Conservation (phyloP, 306 rosid genomes). For the Trifolium fragiferum region DNA sequence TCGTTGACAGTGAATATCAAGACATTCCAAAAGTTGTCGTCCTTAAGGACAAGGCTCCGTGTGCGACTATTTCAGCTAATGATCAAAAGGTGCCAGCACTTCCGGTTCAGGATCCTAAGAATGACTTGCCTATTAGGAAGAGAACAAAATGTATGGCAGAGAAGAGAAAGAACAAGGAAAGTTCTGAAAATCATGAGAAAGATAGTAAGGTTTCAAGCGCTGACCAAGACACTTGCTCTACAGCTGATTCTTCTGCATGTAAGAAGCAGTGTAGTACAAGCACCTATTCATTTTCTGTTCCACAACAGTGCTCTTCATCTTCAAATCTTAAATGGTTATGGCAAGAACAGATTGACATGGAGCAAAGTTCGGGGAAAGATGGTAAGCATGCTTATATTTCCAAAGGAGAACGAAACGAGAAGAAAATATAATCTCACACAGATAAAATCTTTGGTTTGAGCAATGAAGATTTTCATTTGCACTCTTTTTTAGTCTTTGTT, state of each 20-base stretch:
- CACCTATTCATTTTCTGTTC: slow-evolving; percentile 73
- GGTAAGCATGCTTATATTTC: slow-evolving; percentile 47
- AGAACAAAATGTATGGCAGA: slow-evolving; percentile 57
- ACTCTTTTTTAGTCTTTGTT: neutral
- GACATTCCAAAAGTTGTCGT: slow-evolving; percentile 55
- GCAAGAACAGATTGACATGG: slow-evolving; percentile 61
- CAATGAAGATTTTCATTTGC: neutral
- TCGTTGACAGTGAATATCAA: slow-evolving; percentile 64
- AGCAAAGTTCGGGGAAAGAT: slow-evolving; percentile 59
- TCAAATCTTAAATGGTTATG: slow-evolving; percentile 55
- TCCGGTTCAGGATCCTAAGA: slow-evolving; percentile 54
- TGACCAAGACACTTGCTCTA: slow-evolving; percentile 72
- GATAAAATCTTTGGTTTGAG: neutral
- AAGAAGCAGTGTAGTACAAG: slow-evolving; percentile 67
- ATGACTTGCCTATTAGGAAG: slow-evolving; percentile 49
- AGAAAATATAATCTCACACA: slow-evolving; percentile 13
- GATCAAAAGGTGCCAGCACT: slow-evolving; percentile 90
- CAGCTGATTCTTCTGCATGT: slow-evolving; percentile 79
- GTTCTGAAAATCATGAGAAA: slow-evolving; percentile 33
- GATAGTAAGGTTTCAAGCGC: slow-evolving; percentile 48
- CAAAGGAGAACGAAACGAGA: slow-evolving; percentile 22
- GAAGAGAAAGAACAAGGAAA: slow-evolving; percentile 42
- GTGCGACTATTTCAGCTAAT: slow-evolving; percentile 75
- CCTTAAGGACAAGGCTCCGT: slow-evolving; percentile 45
- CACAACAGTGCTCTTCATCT: slow-evolving; percentile 69